Conservation (phyloP, 805 yeast genomes). For the Kurtzmaniella cleridarum region DNA sequence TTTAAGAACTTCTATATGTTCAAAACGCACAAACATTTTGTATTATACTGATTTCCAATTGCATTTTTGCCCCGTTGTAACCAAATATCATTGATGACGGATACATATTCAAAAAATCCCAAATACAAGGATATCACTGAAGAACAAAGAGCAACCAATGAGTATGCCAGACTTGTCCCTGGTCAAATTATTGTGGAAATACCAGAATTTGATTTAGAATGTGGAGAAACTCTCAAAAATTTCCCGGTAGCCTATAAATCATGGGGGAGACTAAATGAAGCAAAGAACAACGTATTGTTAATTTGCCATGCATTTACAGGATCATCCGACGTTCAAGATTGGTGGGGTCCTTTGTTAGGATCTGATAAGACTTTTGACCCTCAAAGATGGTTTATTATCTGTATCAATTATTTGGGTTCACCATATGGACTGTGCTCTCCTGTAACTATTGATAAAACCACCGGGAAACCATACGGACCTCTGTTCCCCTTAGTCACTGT, state of each 20-base stretch:
- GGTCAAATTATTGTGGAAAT: constrained; percentile 76
- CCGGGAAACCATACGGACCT: constrained; percentile 81
- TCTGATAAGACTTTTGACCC: constrained; percentile 87
- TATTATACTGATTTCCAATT: constrained; percentile 10
- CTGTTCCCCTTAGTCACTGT: constrained; percentile 91
- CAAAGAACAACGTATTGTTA: constrained; percentile 73
- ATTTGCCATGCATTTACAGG: constrained; percentile 96
- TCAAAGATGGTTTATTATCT: constrained; percentile 74
- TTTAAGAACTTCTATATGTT: constrained; percentile 6
- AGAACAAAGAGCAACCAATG: constrained; percentile 51
- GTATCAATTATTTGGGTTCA: constrained; percentile 90
- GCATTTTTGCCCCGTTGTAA: too few species aligned
- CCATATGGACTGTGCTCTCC: constrained; percentile 97
- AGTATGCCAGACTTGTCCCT: constrained; percentile 62
- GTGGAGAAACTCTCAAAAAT: constrained; percentile 65
- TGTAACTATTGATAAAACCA: constrained; percentile 69
- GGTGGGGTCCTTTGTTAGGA: constrained; percentile 98
- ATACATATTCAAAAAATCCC: constrained; percentile 7
- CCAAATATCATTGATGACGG: too few species aligned
- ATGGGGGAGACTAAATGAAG: constrained; percentile 81
- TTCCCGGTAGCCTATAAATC: constrained; percentile 95
- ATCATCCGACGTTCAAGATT: constrained; percentile 88
- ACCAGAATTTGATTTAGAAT: constrained; percentile 71
- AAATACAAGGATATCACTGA: constrained; percentile 36
- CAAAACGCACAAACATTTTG: constrained; percentile 13